These are phyloP conservation scores for Camellia granthamiana DNA, from an alignment of 148 eudicot genomes.

Conservation along the genomic window DNA sequence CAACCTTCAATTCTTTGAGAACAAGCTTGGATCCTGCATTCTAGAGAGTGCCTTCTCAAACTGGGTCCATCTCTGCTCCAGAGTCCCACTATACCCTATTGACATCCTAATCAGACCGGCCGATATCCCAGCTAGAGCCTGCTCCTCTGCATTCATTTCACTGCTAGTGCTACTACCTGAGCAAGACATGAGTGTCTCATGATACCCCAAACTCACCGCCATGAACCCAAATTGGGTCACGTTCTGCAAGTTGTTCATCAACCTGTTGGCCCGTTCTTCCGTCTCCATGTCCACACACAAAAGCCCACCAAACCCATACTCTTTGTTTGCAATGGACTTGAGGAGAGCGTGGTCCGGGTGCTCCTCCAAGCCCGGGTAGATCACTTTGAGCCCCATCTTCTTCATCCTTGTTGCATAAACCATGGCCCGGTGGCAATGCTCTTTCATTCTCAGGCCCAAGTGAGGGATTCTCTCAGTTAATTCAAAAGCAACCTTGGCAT, in stretches of 20 bases:
- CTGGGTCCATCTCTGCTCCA: constrained; percentile 91
- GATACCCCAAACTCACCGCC: constrained; percentile 96
- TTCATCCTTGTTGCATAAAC: constrained; percentile 72
- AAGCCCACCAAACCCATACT: constrained; percentile 83
- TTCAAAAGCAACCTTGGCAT: constrained; percentile 94
- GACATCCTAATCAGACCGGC: constrained; percentile 93
- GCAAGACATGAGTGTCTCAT: constrained; percentile 96
- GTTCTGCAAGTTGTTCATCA: constrained; percentile 81
- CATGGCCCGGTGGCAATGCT: constrained; percentile 75
- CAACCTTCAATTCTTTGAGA: constrained; percentile 12
- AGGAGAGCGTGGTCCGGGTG: constrained; percentile 75
- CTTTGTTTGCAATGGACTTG: constrained; percentile 53
- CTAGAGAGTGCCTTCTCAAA: constrained; percentile 66
- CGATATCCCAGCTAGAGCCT: constrained; percentile 73
- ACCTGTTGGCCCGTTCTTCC: constrained; percentile 63
- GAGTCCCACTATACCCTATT: constrained; percentile 71
- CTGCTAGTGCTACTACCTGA: constrained; percentile 92
- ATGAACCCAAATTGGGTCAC: constrained; percentile 75
- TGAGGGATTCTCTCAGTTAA: constrained; percentile 87
- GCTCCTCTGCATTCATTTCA: constrained; percentile 72
- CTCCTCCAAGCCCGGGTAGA: constrained; percentile 84
- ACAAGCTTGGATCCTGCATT: constrained; percentile 38
- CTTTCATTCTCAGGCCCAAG: constrained; percentile 80
- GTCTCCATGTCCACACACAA: constrained; percentile 87
- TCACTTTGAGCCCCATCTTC: constrained; percentile 74